Conservation (phyloP, 148 eudicot species). For the Persicaria maculosa region DNA sequence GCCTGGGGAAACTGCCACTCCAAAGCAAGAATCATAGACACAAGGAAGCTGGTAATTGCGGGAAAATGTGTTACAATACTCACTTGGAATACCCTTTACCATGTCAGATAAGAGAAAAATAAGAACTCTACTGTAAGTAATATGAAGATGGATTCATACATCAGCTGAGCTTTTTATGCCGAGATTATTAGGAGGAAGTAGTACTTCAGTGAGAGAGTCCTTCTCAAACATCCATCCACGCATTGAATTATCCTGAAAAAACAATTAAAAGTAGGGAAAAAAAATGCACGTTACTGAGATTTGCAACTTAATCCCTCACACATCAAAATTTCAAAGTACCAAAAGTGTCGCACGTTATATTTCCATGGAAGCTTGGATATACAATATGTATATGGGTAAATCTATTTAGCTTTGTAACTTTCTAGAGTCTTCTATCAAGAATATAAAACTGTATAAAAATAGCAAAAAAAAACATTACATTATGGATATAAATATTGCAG, state of each 20-base stretch:
- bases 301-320: neutral
- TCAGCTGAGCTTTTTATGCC: slow-evolving; percentile 51
- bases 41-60: slow-evolving; percentile 48
- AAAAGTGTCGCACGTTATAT: neutral
- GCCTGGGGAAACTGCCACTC: slow-evolving; percentile 84
- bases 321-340: neutral
- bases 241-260: slow-evolving; percentile 59
- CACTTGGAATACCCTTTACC: neutral
- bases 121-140: neutral
- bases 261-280: neutral
- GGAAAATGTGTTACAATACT: neutral
- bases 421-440: neutral
- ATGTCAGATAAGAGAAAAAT: neutral
- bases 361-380: neutral
- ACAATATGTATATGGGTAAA: too few species aligned
- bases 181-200: slow-evolving; percentile 57
- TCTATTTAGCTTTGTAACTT: too few species aligned
- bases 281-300: neutral
- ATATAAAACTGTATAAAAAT: neutral
- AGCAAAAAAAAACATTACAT: neutral
- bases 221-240: slow-evolving; percentile 61
- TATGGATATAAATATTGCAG: neutral
- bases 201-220: slow-evolving; percentile 42
- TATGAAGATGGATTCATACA: slow-evolving; percentile 32
- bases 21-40: slow-evolving; percentile 70